Conservation (phyloP, 1,284 basidiomycete genomes). For the Melanopsichium pennsylvanicum region DNA sequence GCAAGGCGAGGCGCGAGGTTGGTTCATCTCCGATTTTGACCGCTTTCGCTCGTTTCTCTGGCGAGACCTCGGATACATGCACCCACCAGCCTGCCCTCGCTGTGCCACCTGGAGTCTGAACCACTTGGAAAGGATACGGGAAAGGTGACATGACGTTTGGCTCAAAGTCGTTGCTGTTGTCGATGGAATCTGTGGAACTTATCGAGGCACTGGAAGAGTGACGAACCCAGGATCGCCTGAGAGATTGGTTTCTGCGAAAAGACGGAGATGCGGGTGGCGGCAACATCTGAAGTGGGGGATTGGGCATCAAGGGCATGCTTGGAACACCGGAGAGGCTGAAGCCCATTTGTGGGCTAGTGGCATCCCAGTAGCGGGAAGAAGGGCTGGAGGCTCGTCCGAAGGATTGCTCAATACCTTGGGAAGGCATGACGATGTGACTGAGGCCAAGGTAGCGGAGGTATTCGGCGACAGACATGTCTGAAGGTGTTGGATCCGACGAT, state of each 20-base stretch:
- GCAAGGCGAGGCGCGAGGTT: not conserved
- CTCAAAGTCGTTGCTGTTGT: slow-evolving; percentile 31
- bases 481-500: too few relatives aligned
- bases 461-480: slow-evolving; percentile 27
- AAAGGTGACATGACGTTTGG: slow-evolving; percentile 47
- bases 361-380: slow-evolving; percentile 30
- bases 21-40: slow-evolving; percentile 24
- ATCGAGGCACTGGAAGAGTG: slow-evolving; percentile 23
- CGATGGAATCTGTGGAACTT: slow-evolving; percentile 15
- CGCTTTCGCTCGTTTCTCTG: slow-evolving; percentile 33
- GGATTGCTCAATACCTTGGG: slow-evolving; percentile 37
- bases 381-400: slow-evolving; percentile 25
- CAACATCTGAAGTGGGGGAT: slow-evolving; percentile 54
- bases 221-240: not conserved
- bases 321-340: slow-evolving; percentile 55
- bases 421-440: slow-evolving; percentile 46
- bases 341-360: slow-evolving; percentile 36
- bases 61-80: slow-evolving; percentile 40
- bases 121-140: slow-evolving; percentile 56
- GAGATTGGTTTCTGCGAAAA: slow-evolving; percentile 21
- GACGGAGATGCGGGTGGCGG: slow-evolving; percentile 51
- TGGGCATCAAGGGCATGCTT: slow-evolving; percentile 57
- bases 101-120: slow-evolving; percentile 57
- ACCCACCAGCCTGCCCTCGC: slow-evolving; percentile 58
- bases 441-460: slow-evolving; percentile 47